These are phyloP conservation scores for Xylaria acuta DNA, from an alignment of 495 filamentous ascomycete genomes.

Conservation along the genomic window DNA sequence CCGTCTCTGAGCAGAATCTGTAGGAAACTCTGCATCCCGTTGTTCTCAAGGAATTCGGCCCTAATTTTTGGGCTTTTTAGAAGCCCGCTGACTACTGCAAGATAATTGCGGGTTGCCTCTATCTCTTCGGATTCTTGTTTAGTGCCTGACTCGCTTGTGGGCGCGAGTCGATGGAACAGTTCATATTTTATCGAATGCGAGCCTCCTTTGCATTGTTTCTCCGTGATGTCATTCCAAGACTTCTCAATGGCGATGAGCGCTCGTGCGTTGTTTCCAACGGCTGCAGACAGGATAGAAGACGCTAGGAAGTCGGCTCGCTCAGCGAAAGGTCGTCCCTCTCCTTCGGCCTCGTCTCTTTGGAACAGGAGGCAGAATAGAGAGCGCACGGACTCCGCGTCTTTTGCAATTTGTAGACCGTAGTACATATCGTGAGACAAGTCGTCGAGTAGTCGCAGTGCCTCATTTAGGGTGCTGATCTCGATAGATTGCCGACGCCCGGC, in stretches of 20 bases:
- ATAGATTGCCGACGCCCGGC: conserved; percentile 4
- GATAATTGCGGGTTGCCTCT: conserved; percentile 29
- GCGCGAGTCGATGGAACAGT: conserved; percentile 42
- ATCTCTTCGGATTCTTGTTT: conserved; percentile 35
- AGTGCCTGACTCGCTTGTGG: conserved; percentile 32
- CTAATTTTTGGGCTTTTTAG: conserved; percentile 53
- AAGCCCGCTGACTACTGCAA: conserved; percentile 48
- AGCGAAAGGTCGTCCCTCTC: conserved; percentile 22
- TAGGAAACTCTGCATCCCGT: conserved; percentile 55
- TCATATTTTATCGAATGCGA: conserved; percentile 31
- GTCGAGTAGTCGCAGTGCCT: conserved; percentile 57
- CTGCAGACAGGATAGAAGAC: conserved; percentile 58
- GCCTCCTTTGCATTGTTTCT: conserved; percentile 34
- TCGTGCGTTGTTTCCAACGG: conserved; percentile 68
- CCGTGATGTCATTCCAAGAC: conserved; percentile 46
- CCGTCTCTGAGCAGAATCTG: conserved; percentile 48
- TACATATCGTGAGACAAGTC: conserved; percentile 71
- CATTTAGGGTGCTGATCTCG: conserved; percentile 36
- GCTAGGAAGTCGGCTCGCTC: conserved; percentile 52
- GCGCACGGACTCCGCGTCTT: conserved; percentile 53
- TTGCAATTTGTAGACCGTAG: conserved; percentile 68
- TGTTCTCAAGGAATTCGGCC: conserved; percentile 55
- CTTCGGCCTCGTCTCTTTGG: conserved; percentile 26
- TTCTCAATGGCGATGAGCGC: conserved; percentile 57
- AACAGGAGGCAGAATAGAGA: conserved; percentile 52